Conservation (phyloP, 2,329 filamentous ascomycete species). For the Phialocephala sp. region DNA sequence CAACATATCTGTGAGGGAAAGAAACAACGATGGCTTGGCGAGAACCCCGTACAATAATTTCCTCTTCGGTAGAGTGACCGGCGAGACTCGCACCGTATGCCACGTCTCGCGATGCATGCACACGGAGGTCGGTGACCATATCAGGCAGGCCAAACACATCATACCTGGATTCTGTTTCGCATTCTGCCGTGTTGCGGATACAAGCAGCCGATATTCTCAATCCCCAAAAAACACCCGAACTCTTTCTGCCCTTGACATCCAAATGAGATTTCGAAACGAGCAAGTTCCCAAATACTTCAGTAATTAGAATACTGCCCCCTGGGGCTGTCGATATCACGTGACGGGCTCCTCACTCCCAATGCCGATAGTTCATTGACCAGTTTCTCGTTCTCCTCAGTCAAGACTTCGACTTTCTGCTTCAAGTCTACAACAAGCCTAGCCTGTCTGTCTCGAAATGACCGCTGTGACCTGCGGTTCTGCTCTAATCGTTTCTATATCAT, state of each 20-base stretch:
- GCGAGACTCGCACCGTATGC: background rate
- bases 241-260: background rate
- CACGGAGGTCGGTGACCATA: background rate
- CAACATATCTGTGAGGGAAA: background rate
- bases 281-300: background rate
- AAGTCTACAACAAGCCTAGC: background rate
- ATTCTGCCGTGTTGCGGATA: slow-evolving; percentile 7
- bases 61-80: background rate
- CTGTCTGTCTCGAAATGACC: background rate
- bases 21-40: background rate
- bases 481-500: background rate
- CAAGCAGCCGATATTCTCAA: background rate
- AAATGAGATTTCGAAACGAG: background rate
- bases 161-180: background rate
- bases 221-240: background rate
- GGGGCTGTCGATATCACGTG: background rate
- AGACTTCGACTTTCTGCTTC: background rate
- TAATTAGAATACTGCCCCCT: background rate
- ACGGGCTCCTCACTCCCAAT: background rate
- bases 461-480: slow-evolving; percentile 5
- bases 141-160: slow-evolving; percentile 3
- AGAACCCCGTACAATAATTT: background rate
- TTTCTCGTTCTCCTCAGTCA: slow-evolving; percentile 3
- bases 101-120: background rate
- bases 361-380: background rate